Conservation (phyloP, 805 yeast genomes). For the Yarrowia sp. region DNA sequence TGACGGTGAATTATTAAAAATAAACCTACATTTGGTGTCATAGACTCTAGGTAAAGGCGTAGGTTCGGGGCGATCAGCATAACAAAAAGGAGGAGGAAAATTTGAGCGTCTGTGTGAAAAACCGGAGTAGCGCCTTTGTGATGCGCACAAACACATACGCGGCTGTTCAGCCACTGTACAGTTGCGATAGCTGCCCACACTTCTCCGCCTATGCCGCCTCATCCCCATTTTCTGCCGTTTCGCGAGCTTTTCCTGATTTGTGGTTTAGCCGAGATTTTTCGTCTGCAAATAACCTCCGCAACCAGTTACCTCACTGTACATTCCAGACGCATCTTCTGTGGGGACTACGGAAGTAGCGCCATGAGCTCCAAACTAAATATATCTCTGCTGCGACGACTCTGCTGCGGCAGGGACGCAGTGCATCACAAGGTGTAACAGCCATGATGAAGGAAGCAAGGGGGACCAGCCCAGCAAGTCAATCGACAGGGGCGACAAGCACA, state of each 20-base stretch:
- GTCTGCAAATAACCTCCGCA: not conserved
- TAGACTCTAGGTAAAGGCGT: slow-evolving; percentile 10
- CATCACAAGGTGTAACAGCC: no score
- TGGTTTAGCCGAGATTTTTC: no score
- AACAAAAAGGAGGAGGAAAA: not conserved
- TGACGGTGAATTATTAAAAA: not conserved
- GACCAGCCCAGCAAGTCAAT: no score
- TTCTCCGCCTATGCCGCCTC: no score
- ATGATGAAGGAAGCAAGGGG: not conserved
- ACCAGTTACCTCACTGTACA: slow-evolving; percentile 6
- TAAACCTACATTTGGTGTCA: not conserved
- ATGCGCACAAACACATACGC: no score
- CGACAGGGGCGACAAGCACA: no score
- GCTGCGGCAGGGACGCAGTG: no score
- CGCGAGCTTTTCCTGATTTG: no score
- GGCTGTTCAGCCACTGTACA: no score
- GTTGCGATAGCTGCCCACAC: no score
- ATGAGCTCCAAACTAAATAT: not conserved
- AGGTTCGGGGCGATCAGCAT: not conserved
- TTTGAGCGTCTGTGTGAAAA: not conserved
- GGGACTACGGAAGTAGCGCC: not conserved
- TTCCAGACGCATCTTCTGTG: slow-evolving; percentile 5
- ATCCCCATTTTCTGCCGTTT: no score
- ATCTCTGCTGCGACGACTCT: not conserved
- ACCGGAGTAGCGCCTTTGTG: no score